Evolutionary conservation across 1,139 yeast species (phyloP), one percentile per base, ranked within the genome.

Genomic region (Saccharomycopsis crataegensis): DNA sequence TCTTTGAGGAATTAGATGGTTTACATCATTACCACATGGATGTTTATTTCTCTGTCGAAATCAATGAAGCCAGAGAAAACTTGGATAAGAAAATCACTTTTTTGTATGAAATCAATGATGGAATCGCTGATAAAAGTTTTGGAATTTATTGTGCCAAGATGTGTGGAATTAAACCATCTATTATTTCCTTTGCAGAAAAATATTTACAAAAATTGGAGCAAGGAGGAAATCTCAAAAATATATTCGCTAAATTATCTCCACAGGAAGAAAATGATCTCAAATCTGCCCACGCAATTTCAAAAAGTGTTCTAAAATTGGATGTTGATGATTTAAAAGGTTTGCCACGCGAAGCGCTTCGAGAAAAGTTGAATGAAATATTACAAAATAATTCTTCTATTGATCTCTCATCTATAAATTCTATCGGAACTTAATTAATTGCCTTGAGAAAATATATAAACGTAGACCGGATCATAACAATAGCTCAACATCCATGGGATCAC

Each of bases 61-160:
- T 45, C 49, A 40, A 45, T 41, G 36, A 8, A 3, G 6, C 12
- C 22, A 22, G 16, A 12, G 33, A 9, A 16, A 16, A 28, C 3
- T 9, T 32, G 12, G 31, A 31, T 33, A 51, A 56, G 3, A 61
- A 63, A 7, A 61, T 72, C 1, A 66, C 72, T 0, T 72, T 70
- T 57, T 58, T 73, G 14, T 73, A 69, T 55, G 60, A 60, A 17
- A 53, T 73, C 3, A 59, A 57, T 36, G 58, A 59, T 8, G 77
- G 77, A 0, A 50, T 71, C 0, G 62, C 71, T 1, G 57, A 57
- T 6, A 33, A 22, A 32, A 71, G 77, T 6, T 68, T 67, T 60
- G 77, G 77, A 0, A 63, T 73, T 2, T 62, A 65, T 50, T 74
- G 77, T 63, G 76, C 77, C 9, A 28, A 22, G 33, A 9, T 9